Evolutionary conservation across 2,329 filamentous ascomycete genomes (phyloP).

Genomic region (Cladosporium cucumerinum): DNA sequence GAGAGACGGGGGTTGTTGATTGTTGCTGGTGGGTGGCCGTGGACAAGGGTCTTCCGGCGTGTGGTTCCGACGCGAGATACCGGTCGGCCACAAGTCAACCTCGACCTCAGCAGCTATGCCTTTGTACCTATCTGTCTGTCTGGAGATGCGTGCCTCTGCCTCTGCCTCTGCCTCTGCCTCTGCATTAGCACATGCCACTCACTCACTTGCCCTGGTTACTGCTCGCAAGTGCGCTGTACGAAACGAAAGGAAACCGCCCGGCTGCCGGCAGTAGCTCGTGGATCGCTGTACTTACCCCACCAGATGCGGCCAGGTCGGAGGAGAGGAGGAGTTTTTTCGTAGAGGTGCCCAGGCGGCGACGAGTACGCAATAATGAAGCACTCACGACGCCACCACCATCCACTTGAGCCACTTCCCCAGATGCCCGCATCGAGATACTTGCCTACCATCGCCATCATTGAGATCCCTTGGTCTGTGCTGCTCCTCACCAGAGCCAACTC

Average conservation of each 20-base stretch:
- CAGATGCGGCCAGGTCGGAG: neutral
- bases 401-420: neutral
- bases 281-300: neutral
- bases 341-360: neutral
- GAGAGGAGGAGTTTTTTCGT: neutral
- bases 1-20: neutral
- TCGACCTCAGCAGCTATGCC: neutral
- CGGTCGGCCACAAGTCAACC: neutral
- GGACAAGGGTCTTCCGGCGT: neutral
- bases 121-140: neutral
- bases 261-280: neutral
- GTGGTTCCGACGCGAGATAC: neutral
- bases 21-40: neutral
- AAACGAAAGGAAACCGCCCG: neutral
- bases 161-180: neutral
- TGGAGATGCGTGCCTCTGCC: neutral
- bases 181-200: neutral
- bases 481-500: neutral
- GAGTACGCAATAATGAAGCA: constrained; percentile 6
- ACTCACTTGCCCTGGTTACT: neutral
- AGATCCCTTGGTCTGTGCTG: neutral
- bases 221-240: neutral
- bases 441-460: neutral
- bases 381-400: neutral
- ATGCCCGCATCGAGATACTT: neutral